Evolutionary conservation across 2,329 filamentous ascomycete species (phyloP), one percentile per base, ranked within the genome.

Genomic region (Cytospora mali): DNA sequence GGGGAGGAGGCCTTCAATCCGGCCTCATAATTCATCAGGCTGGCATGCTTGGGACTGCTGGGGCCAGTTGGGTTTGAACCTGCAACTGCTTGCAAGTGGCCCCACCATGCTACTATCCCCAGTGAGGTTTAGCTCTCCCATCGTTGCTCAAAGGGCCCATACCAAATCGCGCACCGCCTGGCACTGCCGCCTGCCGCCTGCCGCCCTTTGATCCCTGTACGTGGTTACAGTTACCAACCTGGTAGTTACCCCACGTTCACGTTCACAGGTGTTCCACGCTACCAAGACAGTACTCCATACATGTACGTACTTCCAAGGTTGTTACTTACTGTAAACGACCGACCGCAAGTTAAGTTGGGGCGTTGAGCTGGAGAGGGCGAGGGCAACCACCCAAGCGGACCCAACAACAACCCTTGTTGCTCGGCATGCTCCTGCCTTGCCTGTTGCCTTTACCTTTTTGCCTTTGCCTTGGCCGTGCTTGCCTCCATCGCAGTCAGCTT

Each of bases 261-360:
- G 42, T 21, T 46, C 10, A 46, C 42, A 46, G n/a, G 42, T 46
- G 42, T 46, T 46, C 42, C 42, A 46, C 42, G 42, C 42, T 46
- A 46, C 42, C n/a, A 46, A 23, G 42, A n/a, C 42, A n/a, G 42
- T 46, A 46, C 39, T 46, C 39, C 39, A n/a, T 46, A 46, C 39
- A 11, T 31, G 29, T 23, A n/a, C 42, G 42, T 46, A 23, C n/a
- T 46, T 21, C 42, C 42, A 10, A 46, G 42, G 42, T 23, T 21
- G 39, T 46, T n/a, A 39, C 35, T 46, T n/a, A 39, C 35, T 46
- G 42, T 46, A 46, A 13, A n/a, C n/a, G 42, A 46, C n/a, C 42
- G 21, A 46, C 42, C 42, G 42, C 42, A 46, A 46, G 42, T 21
- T 46, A 46, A 46, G 42, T 21, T 46, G 42, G 42, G 42, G 42